Evolutionary conservation across 108 stramenopile genomes (phyloP).

Genomic region (Phaeodactylum tricornutum): DNA sequence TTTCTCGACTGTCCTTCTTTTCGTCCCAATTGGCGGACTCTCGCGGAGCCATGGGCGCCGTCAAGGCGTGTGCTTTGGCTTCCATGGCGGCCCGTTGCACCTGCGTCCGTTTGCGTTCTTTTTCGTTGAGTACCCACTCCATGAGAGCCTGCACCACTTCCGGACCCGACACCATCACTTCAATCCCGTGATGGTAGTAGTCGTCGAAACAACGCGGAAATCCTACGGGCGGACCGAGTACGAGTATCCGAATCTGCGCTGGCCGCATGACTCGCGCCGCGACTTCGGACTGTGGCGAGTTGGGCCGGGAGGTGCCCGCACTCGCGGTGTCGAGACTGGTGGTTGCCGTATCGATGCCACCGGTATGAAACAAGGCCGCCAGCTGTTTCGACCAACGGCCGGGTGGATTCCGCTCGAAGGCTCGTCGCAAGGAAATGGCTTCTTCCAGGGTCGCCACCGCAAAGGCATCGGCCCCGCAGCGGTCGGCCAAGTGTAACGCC

Average conservation of each 20-base stretch:
- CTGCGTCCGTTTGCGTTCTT: conserved; percentile 36
- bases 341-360: background rate
- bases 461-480: conserved; percentile 51
- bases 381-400: conserved; percentile 4
- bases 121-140: conserved; percentile 36
- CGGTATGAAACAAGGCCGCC: conserved; percentile 3
- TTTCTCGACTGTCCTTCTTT: background rate
- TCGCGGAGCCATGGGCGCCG: background rate
- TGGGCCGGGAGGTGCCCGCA: background rate
- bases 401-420: conserved; percentile 24
- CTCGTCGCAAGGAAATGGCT: conserved; percentile 31
- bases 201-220: conserved; percentile 53
- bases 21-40: background rate
- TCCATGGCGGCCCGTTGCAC: conserved; percentile 39
- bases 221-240: conserved; percentile 51
- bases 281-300: background rate
- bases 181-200: conserved; percentile 51
- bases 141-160: conserved; percentile 40
- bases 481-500: conserved; percentile 41
- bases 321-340: background rate
- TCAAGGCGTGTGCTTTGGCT: conserved; percentile 24
- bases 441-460: conserved; percentile 63
- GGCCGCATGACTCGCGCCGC: conserved; percentile 5
- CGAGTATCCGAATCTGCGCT: conserved; percentile 37
- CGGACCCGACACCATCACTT: conserved; percentile 53